phyloP scores from a whole-genome alignment of 495 filamentous ascomycete genomes.

The Talaromyces wortmannii region DNA sequence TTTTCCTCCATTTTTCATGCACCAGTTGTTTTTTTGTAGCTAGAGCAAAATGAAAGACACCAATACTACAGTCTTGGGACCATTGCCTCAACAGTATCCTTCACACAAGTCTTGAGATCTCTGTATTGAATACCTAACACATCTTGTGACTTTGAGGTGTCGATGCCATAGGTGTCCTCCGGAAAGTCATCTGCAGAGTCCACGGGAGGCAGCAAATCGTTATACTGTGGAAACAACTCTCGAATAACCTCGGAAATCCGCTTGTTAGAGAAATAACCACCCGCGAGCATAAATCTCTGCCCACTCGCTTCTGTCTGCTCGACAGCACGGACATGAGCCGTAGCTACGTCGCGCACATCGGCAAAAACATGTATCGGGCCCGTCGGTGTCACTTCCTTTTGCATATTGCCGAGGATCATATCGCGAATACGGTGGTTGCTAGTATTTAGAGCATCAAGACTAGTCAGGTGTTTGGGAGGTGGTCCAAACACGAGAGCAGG shows the following conservation, averaged over 20 bases:
- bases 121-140: constrained; percentile 43
- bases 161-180: constrained; percentile 24
- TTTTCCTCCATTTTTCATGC: too few relatives aligned
- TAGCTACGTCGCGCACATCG: constrained; percentile 52
- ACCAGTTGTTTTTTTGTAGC: too few relatives aligned
- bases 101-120: constrained; percentile 35
- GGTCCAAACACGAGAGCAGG: constrained; percentile 59
- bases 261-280: constrained; percentile 48
- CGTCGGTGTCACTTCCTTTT: constrained; percentile 42
- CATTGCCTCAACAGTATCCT: constrained; percentile 30
- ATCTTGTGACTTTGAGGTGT: constrained; percentile 34
- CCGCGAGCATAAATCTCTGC: constrained; percentile 54
- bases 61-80: not conserved
- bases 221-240: constrained; percentile 51
- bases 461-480: constrained; percentile 39
- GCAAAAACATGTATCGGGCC: constrained; percentile 41
- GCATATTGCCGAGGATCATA: constrained; percentile 45
- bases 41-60: not conserved
- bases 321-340: constrained; percentile 54
- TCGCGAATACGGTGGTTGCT: constrained; percentile 44
- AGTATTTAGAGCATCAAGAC: constrained; percentile 47
- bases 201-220: constrained; percentile 38
- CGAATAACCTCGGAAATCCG: constrained; percentile 48
- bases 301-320: constrained; percentile 46
- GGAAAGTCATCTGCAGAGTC: constrained; percentile 26